Evolutionary conservation across 352 stramenopile species (phyloP), one percentile per base, ranked within the genome.

Genomic region (Phytophthora constricta): DNA sequence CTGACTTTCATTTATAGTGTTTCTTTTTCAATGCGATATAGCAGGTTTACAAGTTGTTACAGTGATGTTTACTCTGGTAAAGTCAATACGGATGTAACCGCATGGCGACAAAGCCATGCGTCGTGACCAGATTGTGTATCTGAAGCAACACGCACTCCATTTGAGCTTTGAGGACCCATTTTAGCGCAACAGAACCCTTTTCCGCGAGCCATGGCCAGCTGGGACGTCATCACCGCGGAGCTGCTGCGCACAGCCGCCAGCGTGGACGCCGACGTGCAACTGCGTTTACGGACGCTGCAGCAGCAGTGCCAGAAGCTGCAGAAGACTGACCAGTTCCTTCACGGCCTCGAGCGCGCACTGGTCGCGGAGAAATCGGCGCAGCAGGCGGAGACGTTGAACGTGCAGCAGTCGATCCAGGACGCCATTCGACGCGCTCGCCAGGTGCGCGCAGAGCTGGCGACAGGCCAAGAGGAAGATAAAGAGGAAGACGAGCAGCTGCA

Each of bases 341-440:
- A 23, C 7, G 76, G 55, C 28, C 41, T 86, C 0, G 58, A 68
- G 31, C 34, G 14, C 5, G 27, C 45, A 9, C 33, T 28, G 19
- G 22, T 27, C 10, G 46, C 57, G 31, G 23, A 61, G 42, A 39
- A 68, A 70, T 27, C 23, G 2, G 28, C 58, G 31, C 45, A 54
- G 59, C 59, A 63, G 31, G 51, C 25, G 31, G 58, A 67, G 50
- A 57, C 72, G 27, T 41, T 41, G 34, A 60, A 82, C 31, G 49
- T 80, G 33, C 68, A 73, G 16, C 61, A 74, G 51, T 70, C 82
- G 45, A 76, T 90, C 31, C 53, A 79, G n/a, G 68, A 79, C 31
- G 81, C 76, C 17, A 86, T 90, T 34, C 60, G 62, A 47, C 77
- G 78, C 28, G 79, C 81, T 9, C 68, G 83, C 16, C 66, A 52